Evolutionary conservation across 1,284 basidiomycete species (phyloP), one percentile per base, ranked within the genome.

Genomic region (Singerocomus inundabilis): DNA sequence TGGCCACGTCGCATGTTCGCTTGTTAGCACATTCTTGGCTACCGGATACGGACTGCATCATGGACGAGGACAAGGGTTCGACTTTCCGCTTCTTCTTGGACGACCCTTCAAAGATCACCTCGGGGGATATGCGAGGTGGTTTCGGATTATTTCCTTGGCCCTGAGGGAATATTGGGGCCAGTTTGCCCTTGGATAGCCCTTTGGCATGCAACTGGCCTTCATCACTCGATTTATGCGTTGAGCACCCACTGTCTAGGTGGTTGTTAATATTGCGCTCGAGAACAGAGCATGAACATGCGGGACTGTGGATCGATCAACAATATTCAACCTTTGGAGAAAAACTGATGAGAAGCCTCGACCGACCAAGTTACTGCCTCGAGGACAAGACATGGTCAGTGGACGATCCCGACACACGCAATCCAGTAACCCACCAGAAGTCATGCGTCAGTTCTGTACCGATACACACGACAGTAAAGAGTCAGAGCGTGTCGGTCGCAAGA

Each of bases 191-290:
- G 4, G 54, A 31, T 31, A 51, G 53, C 3, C 49, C 56, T 39
- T 50, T 57, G 44, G 37, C 24, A 2, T n/a, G 44, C 5, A 25
- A 29, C 25, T 48, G 56, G 29, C 1, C 6, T 32, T 6, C 36
- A 2, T 39, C 10, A 18, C 13, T 46, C 26, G 25, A 21, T 35
- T 42, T 63, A 34, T 60, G 48, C 28, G 68, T 60, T 18, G 63
- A 60, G 47, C 78, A 81, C 46, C 64, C 68, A 45, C 64, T 74
- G 49, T 80, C 77, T n/a, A 80, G 57, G 56, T 80, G 78, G 24
- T 51, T 54, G 57, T 80, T 81, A 48, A 80, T 80, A 51, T 69
- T 51, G 39, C 61, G 60, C 53, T 73, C 76, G 2, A 64, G 55
- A 5, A 80, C 74, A 18, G 53, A 49, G 26, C 62, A 67, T 26